These are phyloP conservation scores for Boechera stricta DNA, from an alignment of 345 rosid species.

Conservation along the genomic window DNA sequence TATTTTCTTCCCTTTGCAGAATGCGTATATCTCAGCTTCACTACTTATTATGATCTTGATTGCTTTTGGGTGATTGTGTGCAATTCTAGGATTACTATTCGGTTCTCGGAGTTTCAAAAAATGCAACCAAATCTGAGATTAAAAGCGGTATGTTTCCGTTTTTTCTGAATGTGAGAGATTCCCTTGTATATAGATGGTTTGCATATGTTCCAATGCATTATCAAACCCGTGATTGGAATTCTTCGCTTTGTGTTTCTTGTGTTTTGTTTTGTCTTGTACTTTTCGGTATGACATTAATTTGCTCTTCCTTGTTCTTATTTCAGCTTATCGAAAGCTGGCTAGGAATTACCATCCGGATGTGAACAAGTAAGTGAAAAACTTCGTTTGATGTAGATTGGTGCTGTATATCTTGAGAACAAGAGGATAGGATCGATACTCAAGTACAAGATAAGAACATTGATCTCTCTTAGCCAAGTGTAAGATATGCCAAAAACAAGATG, in stretches of 20 bases:
- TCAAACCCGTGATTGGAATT: background rate
- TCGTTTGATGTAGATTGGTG: background rate
- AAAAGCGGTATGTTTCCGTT: conserved; percentile 70
- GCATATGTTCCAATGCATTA: conserved; percentile 5
- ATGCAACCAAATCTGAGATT: conserved; percentile 89
- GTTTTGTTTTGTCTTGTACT: background rate
- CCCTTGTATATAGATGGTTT: conserved; percentile 7
- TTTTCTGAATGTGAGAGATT: conserved; percentile 1
- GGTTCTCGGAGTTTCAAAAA: conserved; percentile 89
- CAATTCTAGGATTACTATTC: conserved; percentile 79
- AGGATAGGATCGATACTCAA: background rate
- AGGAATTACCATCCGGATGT: conserved; percentile 98
- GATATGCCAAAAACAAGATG: conserved; percentile 2
- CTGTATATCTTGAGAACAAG: conserved; percentile 1
- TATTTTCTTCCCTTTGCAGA: conserved; percentile 2
- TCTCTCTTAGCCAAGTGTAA: conserved; percentile 7
- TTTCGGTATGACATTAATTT: background rate
- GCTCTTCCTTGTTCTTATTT: conserved; percentile 32
- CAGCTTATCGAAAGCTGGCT: conserved; percentile 97
- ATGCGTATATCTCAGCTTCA: background rate
- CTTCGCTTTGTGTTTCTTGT: background rate
- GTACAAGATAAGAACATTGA: background rate
- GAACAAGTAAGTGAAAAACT: conserved; percentile 72
- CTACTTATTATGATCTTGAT: conserved; percentile 5
- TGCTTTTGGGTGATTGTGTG: background rate